Evolutionary conservation across 495 filamentous ascomycete genomes (phyloP).

Genomic region (Filosporella fistucella): DNA sequence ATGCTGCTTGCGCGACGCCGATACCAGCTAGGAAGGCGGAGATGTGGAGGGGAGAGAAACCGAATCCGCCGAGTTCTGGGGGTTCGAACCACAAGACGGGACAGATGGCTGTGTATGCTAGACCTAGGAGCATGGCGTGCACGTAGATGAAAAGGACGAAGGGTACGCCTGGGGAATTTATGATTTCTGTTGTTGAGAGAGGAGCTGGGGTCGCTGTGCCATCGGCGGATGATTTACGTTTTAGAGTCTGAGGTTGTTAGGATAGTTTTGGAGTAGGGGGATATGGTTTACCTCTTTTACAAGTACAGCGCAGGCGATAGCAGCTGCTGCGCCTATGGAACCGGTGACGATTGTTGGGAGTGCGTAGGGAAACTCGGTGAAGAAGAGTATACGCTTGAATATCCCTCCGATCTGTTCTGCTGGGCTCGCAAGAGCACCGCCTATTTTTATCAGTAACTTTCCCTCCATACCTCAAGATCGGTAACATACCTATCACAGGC

Average conservation of each 20-base stretch:
- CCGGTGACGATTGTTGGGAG: conserved; percentile 53
- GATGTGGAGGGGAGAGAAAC: conserved; percentile 54
- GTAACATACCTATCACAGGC: conserved; percentile 47
- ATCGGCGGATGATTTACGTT: conserved; percentile 24
- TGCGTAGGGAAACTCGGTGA: conserved; percentile 59
- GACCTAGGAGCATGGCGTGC: conserved; percentile 57
- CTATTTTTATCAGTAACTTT: conserved; percentile 14
- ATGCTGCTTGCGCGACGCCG: conserved; percentile 56
- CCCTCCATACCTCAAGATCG: background rate
- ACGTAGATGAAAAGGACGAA: conserved; percentile 57
- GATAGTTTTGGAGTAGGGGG: background rate
- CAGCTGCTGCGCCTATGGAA: conserved; percentile 41
- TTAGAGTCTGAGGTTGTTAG: conserved; percentile 18
- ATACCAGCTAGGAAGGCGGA: conserved; percentile 53
- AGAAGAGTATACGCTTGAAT: conserved; percentile 51
- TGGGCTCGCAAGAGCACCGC: conserved; percentile 59
- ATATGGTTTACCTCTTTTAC: conserved; percentile 48
- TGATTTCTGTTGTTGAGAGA: conserved; percentile 48
- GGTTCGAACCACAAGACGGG: conserved; percentile 61
- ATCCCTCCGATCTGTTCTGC: conserved; percentile 47
- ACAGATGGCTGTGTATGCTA: conserved; percentile 58
- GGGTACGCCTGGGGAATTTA: conserved; percentile 55
- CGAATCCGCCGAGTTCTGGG: conserved; percentile 51
- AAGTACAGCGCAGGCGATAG: conserved; percentile 41
- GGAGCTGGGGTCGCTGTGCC: conserved; percentile 17